Evolutionary conservation across 176 grass and related monocot genomes (phyloP), one percentile per base, ranked within the genome.

Genomic region (Triticum monococcum): DNA sequence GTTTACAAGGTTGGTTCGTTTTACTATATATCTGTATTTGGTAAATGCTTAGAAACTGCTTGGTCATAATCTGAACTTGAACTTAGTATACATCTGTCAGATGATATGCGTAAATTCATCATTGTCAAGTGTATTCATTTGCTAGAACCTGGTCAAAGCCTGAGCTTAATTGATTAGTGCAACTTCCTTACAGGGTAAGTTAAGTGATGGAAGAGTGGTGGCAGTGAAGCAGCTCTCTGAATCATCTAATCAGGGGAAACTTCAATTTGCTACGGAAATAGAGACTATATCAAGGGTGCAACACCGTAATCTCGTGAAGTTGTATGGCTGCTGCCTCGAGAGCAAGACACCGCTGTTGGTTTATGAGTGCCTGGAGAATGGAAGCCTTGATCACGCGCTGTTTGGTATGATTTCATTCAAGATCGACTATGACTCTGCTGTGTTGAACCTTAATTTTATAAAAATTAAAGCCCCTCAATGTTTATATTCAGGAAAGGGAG

Each of bases 281-380:
- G 85, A 86, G 62, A 84, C 72, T 3, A 79, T 89, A 31, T 89
- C 87, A 43, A 24, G 74, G 11, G 85, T 93, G 50, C 86, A 97
- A 86, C 86, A 73, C 79, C 37, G 83, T 66, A 86, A 95, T 75
- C 85, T 65, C 78, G 91, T 90, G 82, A 85, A 87, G 83, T 35
- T 92, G 54, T 77, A 86, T 73, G 93, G 90, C 50, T 95, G 88
- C 48, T 92, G 92, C 52, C 84, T 97, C 10, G 87, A 93, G 84
- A 86, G 85, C 85, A 93, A 89, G 2, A 93, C 37, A 3, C 85
- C 80, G 5, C 77, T 97, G 73, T 25, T 97, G 79, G 94, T 97
- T 31, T 97, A 97, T 33, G 94, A 97, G 37, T 93, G 90, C 79
- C 61, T 93, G 11, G 94, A 97, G 87, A 93, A 97, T 65, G 86